Evolutionary conservation across 371 early-diverging fungal genomes (phyloP), one percentile per base, ranked within the genome.

Genomic region (Mucor piriformis): DNA sequence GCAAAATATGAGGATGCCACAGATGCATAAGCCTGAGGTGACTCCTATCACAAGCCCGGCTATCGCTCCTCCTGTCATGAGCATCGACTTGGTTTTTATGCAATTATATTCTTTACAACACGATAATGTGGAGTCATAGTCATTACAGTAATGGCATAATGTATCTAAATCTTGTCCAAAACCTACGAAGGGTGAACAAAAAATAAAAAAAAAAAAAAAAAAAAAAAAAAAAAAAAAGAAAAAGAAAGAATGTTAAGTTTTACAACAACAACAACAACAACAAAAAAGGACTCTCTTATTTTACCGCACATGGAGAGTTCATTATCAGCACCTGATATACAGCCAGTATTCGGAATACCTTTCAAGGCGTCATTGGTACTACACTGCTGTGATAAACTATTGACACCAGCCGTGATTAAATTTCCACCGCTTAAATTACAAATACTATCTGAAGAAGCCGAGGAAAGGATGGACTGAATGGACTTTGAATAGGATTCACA

Each of bases 261-360:
- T n/a, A n/a, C n/a, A n/a, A n/a, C n/a, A n/a, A n/a, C n/a, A n/a
- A n/a, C n/a, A n/a, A n/a, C n/a, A n/a, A n/a, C n/a, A 18, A 29
- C 5, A 29, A 29, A 29, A 29, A 29, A 7, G 29, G 7, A 24
- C 11, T 50, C 24, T 12, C 38, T 6, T 37, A 25, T 23, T 38
- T 57, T 71, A 76, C 77, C 77, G 59, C 77, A 76, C 38, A 66
- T 63, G 23, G 61, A 61, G n/a, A 65, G 63, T 38, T 76, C 77
- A 57, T 71, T 66, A 13, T 64, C 77, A 29, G 57, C 54, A 12
- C 71, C 73, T 0, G 64, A 61, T 15, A 76, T 59, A 50, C 77
- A 76, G 5, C 40, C 58, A 8, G 51, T 43, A 0, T 48, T 48
- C 3, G 47, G 35, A 1, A 63, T 46, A 0, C 68, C 76, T 46